Evolutionary conservation across 495 filamentous ascomycete genomes (phyloP).

Genomic region (Aspergillus ostianus): DNA sequence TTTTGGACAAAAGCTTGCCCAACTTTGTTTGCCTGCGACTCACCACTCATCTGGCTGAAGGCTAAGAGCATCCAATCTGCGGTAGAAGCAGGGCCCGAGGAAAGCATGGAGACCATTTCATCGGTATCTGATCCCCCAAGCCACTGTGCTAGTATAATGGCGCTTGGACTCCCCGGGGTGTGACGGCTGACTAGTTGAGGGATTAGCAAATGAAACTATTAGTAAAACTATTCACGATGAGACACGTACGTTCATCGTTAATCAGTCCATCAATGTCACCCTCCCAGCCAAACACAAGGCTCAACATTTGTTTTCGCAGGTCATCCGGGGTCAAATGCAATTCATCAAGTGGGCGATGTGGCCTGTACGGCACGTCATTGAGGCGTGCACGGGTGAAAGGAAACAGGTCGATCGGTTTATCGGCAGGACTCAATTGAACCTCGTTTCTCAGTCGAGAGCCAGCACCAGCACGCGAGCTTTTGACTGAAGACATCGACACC

Average conservation of each 20-base stretch:
- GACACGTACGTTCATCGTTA: constrained; percentile 69
- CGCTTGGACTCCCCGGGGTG: constrained; percentile 65
- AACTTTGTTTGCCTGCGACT: constrained; percentile 82
- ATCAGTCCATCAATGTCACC: constrained; percentile 81
- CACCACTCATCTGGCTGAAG: constrained; percentile 78
- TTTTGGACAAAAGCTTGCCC: constrained; percentile 91
- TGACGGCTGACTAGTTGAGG: constrained; percentile 59
- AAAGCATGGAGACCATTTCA: constrained; percentile 70
- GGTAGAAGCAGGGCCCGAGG: constrained; percentile 77
- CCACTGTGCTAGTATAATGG: constrained; percentile 86
- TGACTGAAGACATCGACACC: constrained; percentile 63
- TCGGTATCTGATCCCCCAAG: constrained; percentile 82
- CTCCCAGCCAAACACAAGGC: constrained; percentile 92
- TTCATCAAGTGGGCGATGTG: constrained; percentile 60
- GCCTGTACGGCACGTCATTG: constrained; percentile 75
- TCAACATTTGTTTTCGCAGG: constrained; percentile 87
- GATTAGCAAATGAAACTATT: constrained; percentile 12
- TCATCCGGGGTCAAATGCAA: constrained; percentile 73
- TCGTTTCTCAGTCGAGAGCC: constrained; percentile 80
- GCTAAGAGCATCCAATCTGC: constrained; percentile 97
- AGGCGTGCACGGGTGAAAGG: constrained; percentile 70
- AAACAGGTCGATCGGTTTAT: constrained; percentile 61
- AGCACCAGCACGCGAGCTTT: constrained; percentile 59
- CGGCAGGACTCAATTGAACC: constrained; percentile 62
- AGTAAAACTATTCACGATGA: constrained; percentile 1